phyloP scores from a whole-genome alignment of 2,329 filamentous ascomycete species.

The Fusarium sp. region DNA sequence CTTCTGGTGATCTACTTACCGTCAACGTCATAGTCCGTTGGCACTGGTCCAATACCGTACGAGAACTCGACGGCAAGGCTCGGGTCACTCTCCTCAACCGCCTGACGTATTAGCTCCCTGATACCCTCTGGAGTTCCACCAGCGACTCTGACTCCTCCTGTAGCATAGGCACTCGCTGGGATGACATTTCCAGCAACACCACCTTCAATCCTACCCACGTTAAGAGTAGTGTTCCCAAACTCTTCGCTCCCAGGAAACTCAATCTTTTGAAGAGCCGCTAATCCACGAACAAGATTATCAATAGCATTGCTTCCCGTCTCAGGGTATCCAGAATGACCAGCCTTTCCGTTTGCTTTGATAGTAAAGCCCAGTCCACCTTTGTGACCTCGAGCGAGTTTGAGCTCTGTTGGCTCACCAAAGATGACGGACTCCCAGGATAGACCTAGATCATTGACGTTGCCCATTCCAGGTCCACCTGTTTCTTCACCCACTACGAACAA shows the following conservation, averaged over 20 bases:
- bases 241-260: not conserved
- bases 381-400: not conserved
- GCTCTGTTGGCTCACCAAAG: constrained; percentile 6
- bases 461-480: not conserved
- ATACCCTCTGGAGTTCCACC: not conserved
- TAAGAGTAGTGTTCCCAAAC: not conserved
- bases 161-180: not conserved
- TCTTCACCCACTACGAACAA: not conserved
- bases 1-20: not conserved
- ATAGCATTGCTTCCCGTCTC: constrained; percentile 5
- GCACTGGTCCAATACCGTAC: not conserved
- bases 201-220: not conserved
- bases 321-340: constrained; percentile 1
- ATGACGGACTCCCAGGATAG: constrained; percentile 5
- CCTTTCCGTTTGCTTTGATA: not conserved
- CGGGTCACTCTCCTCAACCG: not conserved
- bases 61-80: not conserved
- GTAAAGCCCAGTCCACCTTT: not conserved
- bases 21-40: not conserved
- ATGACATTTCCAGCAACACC: constrained; percentile 5
- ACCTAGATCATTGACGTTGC: not conserved
- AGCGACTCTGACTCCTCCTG: not conserved
- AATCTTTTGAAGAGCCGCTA: not conserved
- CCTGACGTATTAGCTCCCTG: not conserved
- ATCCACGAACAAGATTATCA: not conserved